Conservation (phyloP, 192 early-diverging fungal genomes). For the Coemansia pectinata region DNA sequence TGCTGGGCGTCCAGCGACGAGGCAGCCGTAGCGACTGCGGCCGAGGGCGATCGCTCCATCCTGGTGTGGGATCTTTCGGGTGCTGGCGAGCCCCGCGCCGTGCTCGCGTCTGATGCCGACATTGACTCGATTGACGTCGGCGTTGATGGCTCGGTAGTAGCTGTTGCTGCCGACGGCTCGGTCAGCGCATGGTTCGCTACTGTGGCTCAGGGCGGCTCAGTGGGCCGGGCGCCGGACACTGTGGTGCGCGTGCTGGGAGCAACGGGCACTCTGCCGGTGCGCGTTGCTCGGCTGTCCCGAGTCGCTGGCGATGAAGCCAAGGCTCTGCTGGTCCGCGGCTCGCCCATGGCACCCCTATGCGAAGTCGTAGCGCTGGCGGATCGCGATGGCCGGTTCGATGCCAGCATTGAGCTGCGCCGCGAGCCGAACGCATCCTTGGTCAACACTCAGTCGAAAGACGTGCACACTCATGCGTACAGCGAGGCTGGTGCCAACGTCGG, state of each 20-base stretch:
- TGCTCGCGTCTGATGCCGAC: slow-evolving; percentile 31
- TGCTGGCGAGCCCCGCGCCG: slow-evolving; percentile 13
- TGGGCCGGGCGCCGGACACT: slow-evolving; percentile 37
- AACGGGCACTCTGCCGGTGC: slow-evolving; percentile 12
- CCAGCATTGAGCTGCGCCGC: slow-evolving; percentile 20
- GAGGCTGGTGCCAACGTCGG: slow-evolving; percentile 24
- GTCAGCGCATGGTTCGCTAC: slow-evolving; percentile 32
- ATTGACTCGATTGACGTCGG: slow-evolving; percentile 31
- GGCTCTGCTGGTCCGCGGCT: slow-evolving; percentile 44
- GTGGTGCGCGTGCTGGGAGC: slow-evolving; percentile 14
- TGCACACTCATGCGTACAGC: slow-evolving; percentile 14
- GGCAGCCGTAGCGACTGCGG: slow-evolving; percentile 35
- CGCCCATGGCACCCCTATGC: slow-evolving; percentile 31
- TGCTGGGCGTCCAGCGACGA: slow-evolving; percentile 42
- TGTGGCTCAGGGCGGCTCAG: slow-evolving; percentile 8
- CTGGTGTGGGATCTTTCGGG: slow-evolving; percentile 32
- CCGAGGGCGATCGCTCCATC: slow-evolving; percentile 36
- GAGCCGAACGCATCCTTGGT: slow-evolving; percentile 1
- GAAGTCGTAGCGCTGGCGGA: slow-evolving; percentile 40
- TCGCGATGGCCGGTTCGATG: slow-evolving; percentile 29
- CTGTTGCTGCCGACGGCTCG: slow-evolving; percentile 31
- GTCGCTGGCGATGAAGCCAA: slow-evolving; percentile 27
- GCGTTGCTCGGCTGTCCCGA: slow-evolving; percentile 43
- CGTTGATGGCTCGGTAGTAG: slow-evolving; percentile 32
- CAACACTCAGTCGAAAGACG: neutral